phyloP scores from a whole-genome alignment of 1,139 yeast species.

The Schizosaccharomyces versatilis region DNA sequence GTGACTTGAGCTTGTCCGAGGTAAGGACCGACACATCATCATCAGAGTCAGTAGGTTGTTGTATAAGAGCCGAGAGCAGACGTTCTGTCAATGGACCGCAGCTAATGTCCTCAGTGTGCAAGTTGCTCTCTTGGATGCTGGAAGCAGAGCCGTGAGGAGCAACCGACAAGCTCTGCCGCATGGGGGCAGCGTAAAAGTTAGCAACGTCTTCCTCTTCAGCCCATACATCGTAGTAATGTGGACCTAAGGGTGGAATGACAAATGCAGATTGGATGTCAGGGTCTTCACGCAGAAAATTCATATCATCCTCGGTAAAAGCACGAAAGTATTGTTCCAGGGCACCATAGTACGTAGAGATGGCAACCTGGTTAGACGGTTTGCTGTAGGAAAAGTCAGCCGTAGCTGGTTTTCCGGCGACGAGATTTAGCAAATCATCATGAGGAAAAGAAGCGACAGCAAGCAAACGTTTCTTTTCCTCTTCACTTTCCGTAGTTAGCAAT shows the following conservation, averaged over 20 bases:
- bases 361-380: constrained; percentile 82
- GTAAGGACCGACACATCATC: constrained; percentile 8
- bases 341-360: constrained; percentile 66
- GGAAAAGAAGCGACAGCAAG: not conserved
- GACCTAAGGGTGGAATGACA: constrained; percentile 63
- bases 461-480: not conserved
- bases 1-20: constrained; percentile 1
- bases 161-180: constrained; percentile 3
- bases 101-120: constrained; percentile 55
- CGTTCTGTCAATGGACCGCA: constrained; percentile 88
- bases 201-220: constrained; percentile 42
- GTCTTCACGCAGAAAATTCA: constrained; percentile 43
- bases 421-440: not conserved
- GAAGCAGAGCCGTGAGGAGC: constrained; percentile 29
- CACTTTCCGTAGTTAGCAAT: not conserved
- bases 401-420: constrained; percentile 18
- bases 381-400: constrained; percentile 56
- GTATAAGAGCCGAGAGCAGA: constrained; percentile 52
- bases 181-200: constrained; percentile 7
- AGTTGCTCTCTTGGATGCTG: constrained; percentile 34
- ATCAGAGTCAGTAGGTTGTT: constrained; percentile 3
- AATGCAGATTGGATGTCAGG: constrained; percentile 19
- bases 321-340: constrained; percentile 73
- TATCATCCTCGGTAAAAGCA: constrained; percentile 54
- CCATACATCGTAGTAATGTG: constrained; percentile 65